phyloP scores from a whole-genome alignment of 2,329 filamentous ascomycete genomes.

The Cryoendolithus antarcticus region DNA sequence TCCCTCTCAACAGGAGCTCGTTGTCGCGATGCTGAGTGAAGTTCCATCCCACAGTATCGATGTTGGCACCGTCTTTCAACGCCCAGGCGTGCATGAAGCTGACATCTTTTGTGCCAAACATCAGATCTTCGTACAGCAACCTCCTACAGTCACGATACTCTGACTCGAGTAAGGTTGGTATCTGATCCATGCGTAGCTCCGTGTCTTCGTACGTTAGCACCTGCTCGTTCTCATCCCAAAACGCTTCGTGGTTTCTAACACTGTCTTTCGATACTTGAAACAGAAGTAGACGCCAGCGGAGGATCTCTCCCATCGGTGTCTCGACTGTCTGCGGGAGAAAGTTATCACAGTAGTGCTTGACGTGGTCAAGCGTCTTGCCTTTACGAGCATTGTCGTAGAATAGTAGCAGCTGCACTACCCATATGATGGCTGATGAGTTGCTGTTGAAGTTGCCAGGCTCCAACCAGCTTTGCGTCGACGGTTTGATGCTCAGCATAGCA shows the following conservation, averaged over 20 bases:
- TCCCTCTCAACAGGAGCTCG: not conserved
- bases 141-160: conserved; percentile 4
- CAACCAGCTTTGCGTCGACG: conserved; percentile 6
- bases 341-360: conserved; percentile 4
- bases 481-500: conserved; percentile 8
- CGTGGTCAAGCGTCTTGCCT: conserved; percentile 4
- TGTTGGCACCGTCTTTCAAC: conserved; percentile 4
- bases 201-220: conserved; percentile 6
- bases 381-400: conserved; percentile 6
- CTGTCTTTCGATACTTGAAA: conserved; percentile 5
- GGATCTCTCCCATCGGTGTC: conserved; percentile 7
- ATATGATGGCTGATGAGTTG: conserved; percentile 5
- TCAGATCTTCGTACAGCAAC: conserved; percentile 5
- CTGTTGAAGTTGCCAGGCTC: conserved; percentile 9
- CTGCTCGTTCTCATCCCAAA: conserved; percentile 5
- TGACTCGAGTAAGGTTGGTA: conserved; percentile 5
- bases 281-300: conserved; percentile 6
- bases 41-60: conserved; percentile 5
- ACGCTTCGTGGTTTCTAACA: conserved; percentile 3
- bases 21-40: not conserved
- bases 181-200: conserved; percentile 5
- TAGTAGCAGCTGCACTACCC: conserved; percentile 5
- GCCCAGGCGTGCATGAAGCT: not conserved
- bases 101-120: conserved; percentile 2
- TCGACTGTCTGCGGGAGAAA: conserved; percentile 6